Base-by-base conservation (phyloP, 306 rosid species). In the Calophaca sinica region DNA sequence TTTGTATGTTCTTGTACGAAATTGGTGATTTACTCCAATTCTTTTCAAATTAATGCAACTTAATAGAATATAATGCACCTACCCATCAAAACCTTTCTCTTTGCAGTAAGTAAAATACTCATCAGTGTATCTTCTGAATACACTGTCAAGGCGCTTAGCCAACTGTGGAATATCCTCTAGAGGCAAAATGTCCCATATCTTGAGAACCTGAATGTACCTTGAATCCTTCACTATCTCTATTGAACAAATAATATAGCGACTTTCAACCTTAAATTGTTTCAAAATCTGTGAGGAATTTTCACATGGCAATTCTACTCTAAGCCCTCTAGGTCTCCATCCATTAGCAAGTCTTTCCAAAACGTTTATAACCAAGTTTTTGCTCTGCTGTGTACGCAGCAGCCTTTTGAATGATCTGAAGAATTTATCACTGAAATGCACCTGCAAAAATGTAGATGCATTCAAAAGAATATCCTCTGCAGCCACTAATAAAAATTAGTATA, bases 241-340 rank as follows among this genome's bases (percentile, higher is more conserved):
- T 50, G 96, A 76, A 52, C 91, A 78, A 9, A 91, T 58, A 6
- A 91, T 57, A 45, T 72, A 89, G 8, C 61, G 44, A 0, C 50
- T 54, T 79, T 72, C 89, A 12, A 89, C 89, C 84, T 85, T 89
- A 62, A 77, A 83, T 38, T 76, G 75, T 74, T 84, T 85, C 77
- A 84, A 45, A 15, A 91, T 82, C 3, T 71, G 15, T 0, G 80
- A 69, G 9, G 96, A 86, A 54, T 58, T 71, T 32, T 76, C 87
- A 70, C 81, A 74, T 38, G 2, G 20, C 31, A 79, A 51, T 12
- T 81, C 83, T 5, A 65, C 46, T 0, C 26, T 74, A 2, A 5
- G 41, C 55, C 57, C 57, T 63, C 78, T 86, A 0, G 93, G 96
- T 45, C 93, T 86, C 96, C 93, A 85, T 0, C 97, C 96, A 13